These are phyloP conservation scores for Trichoderma cornu-damae DNA, from an alignment of 2,329 filamentous ascomycete species.

Conservation along the genomic window DNA sequence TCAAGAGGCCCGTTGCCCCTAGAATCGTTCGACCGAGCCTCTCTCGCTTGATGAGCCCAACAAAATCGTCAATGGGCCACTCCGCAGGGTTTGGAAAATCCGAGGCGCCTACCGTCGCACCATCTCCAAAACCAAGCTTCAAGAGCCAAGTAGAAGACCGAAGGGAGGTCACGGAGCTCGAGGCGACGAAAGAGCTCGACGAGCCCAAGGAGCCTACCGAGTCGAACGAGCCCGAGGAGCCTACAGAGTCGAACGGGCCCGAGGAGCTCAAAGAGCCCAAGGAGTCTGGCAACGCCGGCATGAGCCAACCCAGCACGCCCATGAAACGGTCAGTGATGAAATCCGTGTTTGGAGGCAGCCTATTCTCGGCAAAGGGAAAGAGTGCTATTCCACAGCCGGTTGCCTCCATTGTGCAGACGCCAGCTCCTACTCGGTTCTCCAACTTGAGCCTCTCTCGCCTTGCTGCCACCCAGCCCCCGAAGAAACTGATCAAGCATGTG, in stretches of 20 bases:
- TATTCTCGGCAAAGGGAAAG: slow-evolving; percentile 24
- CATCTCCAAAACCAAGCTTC: slow-evolving; percentile 44
- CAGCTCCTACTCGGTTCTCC: slow-evolving; percentile 37
- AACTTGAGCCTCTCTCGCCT: slow-evolving; percentile 50
- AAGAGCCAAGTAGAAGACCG: slow-evolving; percentile 20
- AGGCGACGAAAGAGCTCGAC: neutral
- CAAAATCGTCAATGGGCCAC: slow-evolving; percentile 66
- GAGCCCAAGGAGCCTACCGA: neutral
- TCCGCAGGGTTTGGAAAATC: slow-evolving; percentile 25
- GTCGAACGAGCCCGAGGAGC: neutral
- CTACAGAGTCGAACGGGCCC: neutral
- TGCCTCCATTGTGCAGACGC: slow-evolving; percentile 41
- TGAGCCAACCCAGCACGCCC: slow-evolving; percentile 31
- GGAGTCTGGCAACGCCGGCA: slow-evolving; percentile 40
- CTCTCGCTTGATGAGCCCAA: slow-evolving; percentile 67
- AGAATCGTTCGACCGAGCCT: slow-evolving; percentile 45
- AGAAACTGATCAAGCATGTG: slow-evolving; percentile 65
- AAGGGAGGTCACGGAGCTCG: neutral
- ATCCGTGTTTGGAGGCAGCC: slow-evolving; percentile 6
- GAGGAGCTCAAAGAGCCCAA: neutral
- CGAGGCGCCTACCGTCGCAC: slow-evolving; percentile 35
- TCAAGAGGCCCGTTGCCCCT: slow-evolving; percentile 26
- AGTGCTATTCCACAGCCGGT: slow-evolving; percentile 46
- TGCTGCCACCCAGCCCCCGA: slow-evolving; percentile 61
- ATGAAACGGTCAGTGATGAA: slow-evolving; percentile 35